phyloP scores from a whole-genome alignment of 2,329 filamentous ascomycete genomes.

The Fusarium sp. region DNA sequence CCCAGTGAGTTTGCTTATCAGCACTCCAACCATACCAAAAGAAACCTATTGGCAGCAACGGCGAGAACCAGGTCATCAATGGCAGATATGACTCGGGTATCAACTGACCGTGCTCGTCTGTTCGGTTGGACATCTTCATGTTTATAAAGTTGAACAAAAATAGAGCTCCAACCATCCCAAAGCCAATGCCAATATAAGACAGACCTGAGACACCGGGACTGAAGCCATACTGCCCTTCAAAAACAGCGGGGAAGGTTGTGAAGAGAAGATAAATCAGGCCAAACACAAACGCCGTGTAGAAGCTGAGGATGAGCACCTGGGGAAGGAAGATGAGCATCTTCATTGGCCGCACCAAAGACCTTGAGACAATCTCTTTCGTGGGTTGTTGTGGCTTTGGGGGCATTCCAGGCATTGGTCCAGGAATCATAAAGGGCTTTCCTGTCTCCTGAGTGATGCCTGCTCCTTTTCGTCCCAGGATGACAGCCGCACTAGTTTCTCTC shows the following conservation, averaged over 20 bases:
- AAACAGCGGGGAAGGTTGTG: conserved; percentile 52
- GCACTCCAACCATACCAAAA: conserved; percentile 70
- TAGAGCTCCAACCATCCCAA: conserved; percentile 47
- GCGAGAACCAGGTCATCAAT: conserved; percentile 63
- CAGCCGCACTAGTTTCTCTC: conserved; percentile 44
- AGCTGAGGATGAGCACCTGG: conserved; percentile 59
- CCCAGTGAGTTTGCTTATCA: conserved; percentile 63
- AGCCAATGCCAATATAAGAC: conserved; percentile 62
- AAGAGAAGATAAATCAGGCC: conserved; percentile 53
- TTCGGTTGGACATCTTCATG: conserved; percentile 21
- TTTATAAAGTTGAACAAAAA: conserved; percentile 10
- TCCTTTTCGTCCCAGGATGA: conserved; percentile 17
- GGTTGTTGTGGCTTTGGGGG: conserved; percentile 15
- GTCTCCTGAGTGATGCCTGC: conserved; percentile 22
- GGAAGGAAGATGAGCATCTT: conserved; percentile 64
- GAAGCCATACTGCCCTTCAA: conserved; percentile 50
- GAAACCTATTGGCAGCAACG: conserved; percentile 64
- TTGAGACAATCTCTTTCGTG: conserved; percentile 42
- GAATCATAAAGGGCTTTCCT: conserved; percentile 26
- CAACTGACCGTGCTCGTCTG: conserved; percentile 4
- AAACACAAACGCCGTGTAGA: conserved; percentile 52
- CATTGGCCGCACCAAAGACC: conserved; percentile 52
- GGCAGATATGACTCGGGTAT: conserved; percentile 63
- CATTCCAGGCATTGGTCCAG: conserved; percentile 27
- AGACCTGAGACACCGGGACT: conserved; percentile 47